These are phyloP conservation scores for Aspergillus sp. DNA, from an alignment of 2,329 filamentous ascomycete genomes.

Conservation along the genomic window DNA sequence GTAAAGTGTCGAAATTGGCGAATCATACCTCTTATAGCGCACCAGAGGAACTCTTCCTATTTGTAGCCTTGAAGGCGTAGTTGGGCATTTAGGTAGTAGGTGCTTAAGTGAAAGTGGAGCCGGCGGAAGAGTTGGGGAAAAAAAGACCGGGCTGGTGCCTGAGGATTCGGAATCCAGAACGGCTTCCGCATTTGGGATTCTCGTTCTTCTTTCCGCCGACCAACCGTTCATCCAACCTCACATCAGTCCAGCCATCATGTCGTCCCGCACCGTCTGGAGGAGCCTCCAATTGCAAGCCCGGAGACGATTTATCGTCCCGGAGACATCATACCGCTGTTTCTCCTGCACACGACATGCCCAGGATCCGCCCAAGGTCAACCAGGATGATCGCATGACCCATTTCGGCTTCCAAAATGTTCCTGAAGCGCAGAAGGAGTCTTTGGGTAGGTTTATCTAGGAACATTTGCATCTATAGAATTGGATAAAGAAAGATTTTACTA, in stretches of 20 bases:
- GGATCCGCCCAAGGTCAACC: conserved; percentile 38
- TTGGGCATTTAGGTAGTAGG: not conserved
- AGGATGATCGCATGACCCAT: conserved; percentile 69
- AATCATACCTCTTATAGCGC: too few relatives aligned
- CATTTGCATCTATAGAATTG: not conserved
- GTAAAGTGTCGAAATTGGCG: not conserved
- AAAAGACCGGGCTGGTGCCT: not conserved
- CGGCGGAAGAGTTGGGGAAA: not conserved
- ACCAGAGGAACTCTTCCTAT: not conserved
- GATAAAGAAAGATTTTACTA: not conserved
- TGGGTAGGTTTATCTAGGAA: conserved; percentile 48
- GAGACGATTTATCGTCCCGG: conserved; percentile 27
- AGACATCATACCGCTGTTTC: conserved; percentile 51
- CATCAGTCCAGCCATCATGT: conserved; percentile 27
- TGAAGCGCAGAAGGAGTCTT: conserved; percentile 73
- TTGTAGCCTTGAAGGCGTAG: not conserved
- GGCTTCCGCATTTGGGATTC: not conserved
- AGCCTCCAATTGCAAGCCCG: conserved; percentile 38
- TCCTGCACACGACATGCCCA: conserved; percentile 50
- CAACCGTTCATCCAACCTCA: not conserved
- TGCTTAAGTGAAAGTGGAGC: not conserved
- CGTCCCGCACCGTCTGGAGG: conserved; percentile 39
- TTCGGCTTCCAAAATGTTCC: conserved; percentile 88
- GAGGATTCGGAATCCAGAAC: not conserved
- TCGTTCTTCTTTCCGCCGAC: conserved; percentile 1